Percentiles rank a stretch among this genome's conserved stretches.
Conservation (phyloP, 768 basidiomycete species). For the Boletellus ananiceps region DNA sequence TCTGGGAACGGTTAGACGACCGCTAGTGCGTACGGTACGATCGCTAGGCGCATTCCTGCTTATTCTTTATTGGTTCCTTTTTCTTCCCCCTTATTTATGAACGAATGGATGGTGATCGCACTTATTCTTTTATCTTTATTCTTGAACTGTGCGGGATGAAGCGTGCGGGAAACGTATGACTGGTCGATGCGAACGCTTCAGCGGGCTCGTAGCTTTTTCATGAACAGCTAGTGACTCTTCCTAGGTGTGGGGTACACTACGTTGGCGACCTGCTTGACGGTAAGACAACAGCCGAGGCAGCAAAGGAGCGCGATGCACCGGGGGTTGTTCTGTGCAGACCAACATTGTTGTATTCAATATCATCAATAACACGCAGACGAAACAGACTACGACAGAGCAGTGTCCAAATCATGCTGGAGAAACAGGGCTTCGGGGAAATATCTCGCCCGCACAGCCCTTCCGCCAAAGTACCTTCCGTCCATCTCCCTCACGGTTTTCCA, state of each 20-base stretch:
- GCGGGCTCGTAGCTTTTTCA: no score
- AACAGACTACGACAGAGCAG: slow-evolving; percentile 17
- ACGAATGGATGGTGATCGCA: slow-evolving; percentile 11
- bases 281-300: no score
- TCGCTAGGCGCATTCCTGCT: slow-evolving; percentile 20
- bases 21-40: slow-evolving; percentile 19
- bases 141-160: no score
- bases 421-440: slow-evolving; percentile 72
- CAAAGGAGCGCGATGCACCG: no score
- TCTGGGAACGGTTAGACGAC: slow-evolving; percentile 17
- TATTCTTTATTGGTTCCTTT: background rate
- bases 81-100: slow-evolving; percentile 8
- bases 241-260: no score
- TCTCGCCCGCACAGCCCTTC: slow-evolving; percentile 73
- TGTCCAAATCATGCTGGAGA: slow-evolving; percentile 46
- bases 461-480: slow-evolving; percentile 91
- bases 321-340: no score
- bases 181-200: no score
- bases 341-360: background rate
- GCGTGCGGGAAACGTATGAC: no score
- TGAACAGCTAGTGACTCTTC: no score
- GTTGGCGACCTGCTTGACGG: no score
- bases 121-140: background rate
- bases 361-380: background rate
- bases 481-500: slow-evolving; percentile 95